These are phyloP conservation scores for Candida quercuum DNA, from an alignment of 805 yeast species.

Conservation along the genomic window DNA sequence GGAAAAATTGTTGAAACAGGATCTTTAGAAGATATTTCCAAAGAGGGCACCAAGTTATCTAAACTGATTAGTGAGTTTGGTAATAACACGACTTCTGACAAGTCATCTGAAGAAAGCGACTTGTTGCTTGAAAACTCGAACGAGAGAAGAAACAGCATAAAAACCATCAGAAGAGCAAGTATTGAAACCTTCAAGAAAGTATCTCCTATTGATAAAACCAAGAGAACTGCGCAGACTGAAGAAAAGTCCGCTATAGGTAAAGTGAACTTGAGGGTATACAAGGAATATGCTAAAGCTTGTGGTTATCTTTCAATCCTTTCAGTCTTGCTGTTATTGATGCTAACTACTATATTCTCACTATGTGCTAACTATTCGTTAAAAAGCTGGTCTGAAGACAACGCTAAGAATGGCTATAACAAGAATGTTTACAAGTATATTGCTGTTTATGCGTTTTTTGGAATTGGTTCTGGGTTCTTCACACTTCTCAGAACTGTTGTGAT, in stretches of 20 bases:
- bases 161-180: constrained; percentile 49
- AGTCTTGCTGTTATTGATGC: constrained; percentile 31
- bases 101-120: constrained; percentile 8
- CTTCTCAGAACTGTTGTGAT: constrained; percentile 41
- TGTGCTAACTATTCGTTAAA: constrained; percentile 60
- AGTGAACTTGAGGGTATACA: constrained; percentile 49
- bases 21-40: constrained; percentile 43
- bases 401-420: constrained; percentile 36
- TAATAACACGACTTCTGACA: constrained; percentile 9
- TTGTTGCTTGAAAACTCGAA: constrained; percentile 7
- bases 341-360: constrained; percentile 31
- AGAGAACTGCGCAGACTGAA: constrained; percentile 39
- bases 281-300: constrained; percentile 56
- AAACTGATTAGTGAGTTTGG: constrained; percentile 25
- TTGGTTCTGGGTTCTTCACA: constrained; percentile 44
- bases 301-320: constrained; percentile 42
- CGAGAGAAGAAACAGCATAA: constrained; percentile 8
- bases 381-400: constrained; percentile 57
- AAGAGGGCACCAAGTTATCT: constrained; percentile 28
- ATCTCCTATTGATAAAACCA: constrained; percentile 27
- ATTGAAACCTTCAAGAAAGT: constrained; percentile 50
- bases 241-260: constrained; percentile 57
- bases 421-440: constrained; percentile 42
- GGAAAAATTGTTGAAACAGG: constrained; percentile 56
- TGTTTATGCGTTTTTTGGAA: constrained; percentile 51